Evolutionary conservation across 352 stramenopile species (phyloP).

Genomic region (Phytophthora sansomeana): DNA sequence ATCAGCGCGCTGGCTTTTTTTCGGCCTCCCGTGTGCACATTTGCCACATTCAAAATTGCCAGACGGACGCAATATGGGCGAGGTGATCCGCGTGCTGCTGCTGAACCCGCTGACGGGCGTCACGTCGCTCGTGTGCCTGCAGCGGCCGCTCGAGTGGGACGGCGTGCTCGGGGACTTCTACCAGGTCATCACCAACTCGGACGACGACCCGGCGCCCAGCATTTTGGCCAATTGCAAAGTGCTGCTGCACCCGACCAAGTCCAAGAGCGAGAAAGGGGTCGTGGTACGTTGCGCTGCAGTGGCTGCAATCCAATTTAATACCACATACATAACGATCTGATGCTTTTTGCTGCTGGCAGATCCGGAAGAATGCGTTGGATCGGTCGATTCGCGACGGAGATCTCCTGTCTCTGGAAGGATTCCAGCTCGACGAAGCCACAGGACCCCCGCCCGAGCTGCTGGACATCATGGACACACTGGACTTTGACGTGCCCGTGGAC

Average conservation of each 20-base stretch:
- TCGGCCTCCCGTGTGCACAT: not conserved
- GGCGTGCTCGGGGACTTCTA: conserved; percentile 84
- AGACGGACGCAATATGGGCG: conserved; percentile 51
- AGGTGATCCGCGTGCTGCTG: conserved; percentile 86
- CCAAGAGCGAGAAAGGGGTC: conserved; percentile 81
- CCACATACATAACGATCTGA: not conserved
- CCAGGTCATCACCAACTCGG: conserved; percentile 83
- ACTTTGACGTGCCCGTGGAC: conserved; percentile 62
- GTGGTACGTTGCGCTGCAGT: conserved; percentile 42
- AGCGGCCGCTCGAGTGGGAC: conserved; percentile 81
- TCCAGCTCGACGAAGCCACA: conserved; percentile 49
- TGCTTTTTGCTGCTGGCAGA: conserved; percentile 35
- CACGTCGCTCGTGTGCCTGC: conserved; percentile 83
- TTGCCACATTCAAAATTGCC: conserved; percentile 23
- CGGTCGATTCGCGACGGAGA: conserved; percentile 85
- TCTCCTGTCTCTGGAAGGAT: conserved; percentile 75
- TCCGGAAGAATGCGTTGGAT: conserved; percentile 76
- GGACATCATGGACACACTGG: conserved; percentile 74
- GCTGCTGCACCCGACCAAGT: conserved; percentile 84
- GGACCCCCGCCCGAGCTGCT: conserved; percentile 71
- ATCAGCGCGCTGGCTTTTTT: conserved; percentile 28
- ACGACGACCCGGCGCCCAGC: conserved; percentile 69
- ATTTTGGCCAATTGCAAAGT: conserved; percentile 77
- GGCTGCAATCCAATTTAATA: not conserved
- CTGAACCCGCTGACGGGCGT: conserved; percentile 72